These are phyloP conservation scores for Xylaria sp. DNA, from an alignment of 2,329 filamentous ascomycete genomes.

Conservation along the genomic window DNA sequence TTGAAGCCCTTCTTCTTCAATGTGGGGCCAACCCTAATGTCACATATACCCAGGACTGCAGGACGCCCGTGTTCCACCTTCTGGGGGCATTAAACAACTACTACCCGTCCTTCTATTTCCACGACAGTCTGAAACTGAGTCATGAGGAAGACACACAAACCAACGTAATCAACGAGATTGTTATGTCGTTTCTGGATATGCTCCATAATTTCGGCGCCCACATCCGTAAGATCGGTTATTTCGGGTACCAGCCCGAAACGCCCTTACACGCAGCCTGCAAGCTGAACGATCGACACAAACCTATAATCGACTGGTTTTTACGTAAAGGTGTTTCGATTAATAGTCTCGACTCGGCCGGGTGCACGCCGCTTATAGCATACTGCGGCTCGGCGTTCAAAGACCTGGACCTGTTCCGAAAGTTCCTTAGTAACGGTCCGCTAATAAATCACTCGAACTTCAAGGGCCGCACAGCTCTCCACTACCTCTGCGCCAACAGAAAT, in stretches of 20 bases:
- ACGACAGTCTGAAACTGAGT: not conserved
- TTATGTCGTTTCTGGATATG: constrained; percentile 7
- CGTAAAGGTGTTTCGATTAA: constrained; percentile 21
- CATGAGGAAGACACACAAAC: constrained; percentile 22
- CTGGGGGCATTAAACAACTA: constrained; percentile 3
- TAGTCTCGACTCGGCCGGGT: not conserved
- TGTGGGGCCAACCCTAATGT: constrained; percentile 21
- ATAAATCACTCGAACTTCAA: constrained; percentile 19
- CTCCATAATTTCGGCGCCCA: constrained; percentile 24
- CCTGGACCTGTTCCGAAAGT: constrained; percentile 8
- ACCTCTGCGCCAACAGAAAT: constrained; percentile 9
- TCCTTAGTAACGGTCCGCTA: constrained; percentile 5
- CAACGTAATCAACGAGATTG: constrained; percentile 17
- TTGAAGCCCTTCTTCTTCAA: constrained; percentile 27
- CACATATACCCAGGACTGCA: not conserved
- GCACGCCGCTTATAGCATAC: constrained; percentile 32
- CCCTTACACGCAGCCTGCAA: constrained; percentile 22
- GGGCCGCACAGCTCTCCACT: constrained; percentile 30
- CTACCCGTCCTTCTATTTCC: constrained; percentile 13
- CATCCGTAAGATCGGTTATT: not conserved
- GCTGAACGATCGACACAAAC: constrained; percentile 22
- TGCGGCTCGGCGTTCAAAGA: constrained; percentile 8
- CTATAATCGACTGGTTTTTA: constrained; percentile 31
- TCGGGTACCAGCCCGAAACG: not conserved
- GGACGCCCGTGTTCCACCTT: constrained; percentile 29